These are phyloP conservation scores for Fusarium tupiense DNA, from an alignment of 2,329 filamentous ascomycete species.

Conservation along the genomic window DNA sequence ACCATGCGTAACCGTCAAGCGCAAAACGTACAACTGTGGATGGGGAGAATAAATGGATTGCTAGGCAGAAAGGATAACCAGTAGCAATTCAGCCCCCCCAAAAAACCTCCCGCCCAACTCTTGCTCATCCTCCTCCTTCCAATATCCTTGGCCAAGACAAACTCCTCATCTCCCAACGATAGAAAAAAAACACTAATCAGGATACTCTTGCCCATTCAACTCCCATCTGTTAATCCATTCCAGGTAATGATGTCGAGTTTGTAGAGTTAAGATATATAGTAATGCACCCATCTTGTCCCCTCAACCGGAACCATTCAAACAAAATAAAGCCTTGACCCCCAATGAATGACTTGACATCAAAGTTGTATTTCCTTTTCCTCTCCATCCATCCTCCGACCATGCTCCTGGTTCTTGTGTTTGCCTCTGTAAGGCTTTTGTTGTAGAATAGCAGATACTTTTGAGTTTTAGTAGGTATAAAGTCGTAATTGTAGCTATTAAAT, in stretches of 20 bases:
- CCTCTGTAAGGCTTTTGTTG: slow-evolving; percentile 25
- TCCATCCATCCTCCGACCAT: background rate
- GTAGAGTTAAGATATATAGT: slow-evolving; percentile 25
- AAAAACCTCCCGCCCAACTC: slow-evolving; percentile 8
- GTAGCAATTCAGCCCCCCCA: slow-evolving; percentile 29
- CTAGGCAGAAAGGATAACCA: slow-evolving; percentile 30
- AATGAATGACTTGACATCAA: slow-evolving; percentile 12
- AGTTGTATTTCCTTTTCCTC: background rate
- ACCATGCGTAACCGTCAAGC: slow-evolving; percentile 29
- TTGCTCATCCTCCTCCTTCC: slow-evolving; percentile 5
- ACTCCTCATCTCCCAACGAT: slow-evolving; percentile 21
- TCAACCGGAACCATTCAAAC: slow-evolving; percentile 20
- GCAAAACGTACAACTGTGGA: slow-evolving; percentile 34
- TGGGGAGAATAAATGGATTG: slow-evolving; percentile 38
- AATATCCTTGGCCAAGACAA: slow-evolving; percentile 21
- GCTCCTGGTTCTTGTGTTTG: slow-evolving; percentile 1
- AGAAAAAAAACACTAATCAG: slow-evolving; percentile 31
- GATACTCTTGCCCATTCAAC: slow-evolving; percentile 29
- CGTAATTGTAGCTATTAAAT: slow-evolving; percentile 47
- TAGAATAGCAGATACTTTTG: slow-evolving; percentile 37
- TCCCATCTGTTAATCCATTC: slow-evolving; percentile 34
- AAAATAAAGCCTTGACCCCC: slow-evolving; percentile 1
- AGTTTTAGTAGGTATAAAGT: slow-evolving; percentile 42
- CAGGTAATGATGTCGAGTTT: slow-evolving; percentile 30
- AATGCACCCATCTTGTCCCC: slow-evolving; percentile 24